These are phyloP conservation scores for Neonectria faginata DNA, from an alignment of 2,329 filamentous ascomycete species.

Conservation along the genomic window DNA sequence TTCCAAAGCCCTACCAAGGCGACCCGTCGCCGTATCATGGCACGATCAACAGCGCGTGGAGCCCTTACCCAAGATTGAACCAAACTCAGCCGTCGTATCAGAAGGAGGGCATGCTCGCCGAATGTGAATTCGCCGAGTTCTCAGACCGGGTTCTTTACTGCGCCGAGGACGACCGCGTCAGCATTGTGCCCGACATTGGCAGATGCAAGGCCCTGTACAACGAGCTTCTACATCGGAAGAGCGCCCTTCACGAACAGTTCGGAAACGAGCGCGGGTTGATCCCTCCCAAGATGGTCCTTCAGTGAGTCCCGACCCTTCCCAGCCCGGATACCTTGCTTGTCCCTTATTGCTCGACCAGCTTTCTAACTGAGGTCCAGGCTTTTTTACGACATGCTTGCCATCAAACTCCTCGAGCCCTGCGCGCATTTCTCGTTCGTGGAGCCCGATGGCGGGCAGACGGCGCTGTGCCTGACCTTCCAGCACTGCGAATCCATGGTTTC, in stretches of 20 bases:
- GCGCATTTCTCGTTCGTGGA: conserved; percentile 3
- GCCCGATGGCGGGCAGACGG: conserved; percentile 8
- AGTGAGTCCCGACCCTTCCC: conserved; percentile 13
- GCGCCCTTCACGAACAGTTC: not conserved
- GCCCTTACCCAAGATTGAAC: conserved; percentile 22
- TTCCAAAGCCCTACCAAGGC: not conserved
- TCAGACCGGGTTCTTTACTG: conserved; percentile 10
- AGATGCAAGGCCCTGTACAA: conserved; percentile 18
- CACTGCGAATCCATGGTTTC: conserved; percentile 34
- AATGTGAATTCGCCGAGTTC: conserved; percentile 20
- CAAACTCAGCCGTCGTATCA: conserved; percentile 10
- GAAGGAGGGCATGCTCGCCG: not conserved
- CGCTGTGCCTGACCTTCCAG: conserved; percentile 6
- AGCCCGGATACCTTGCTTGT: too few species aligned
- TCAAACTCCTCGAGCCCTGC: conserved; percentile 26
- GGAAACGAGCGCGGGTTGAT: conserved; percentile 10
- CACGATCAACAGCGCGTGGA: conserved; percentile 18
- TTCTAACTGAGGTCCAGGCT: conserved; percentile 13
- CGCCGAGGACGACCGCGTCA: not conserved
- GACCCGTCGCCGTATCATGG: not conserved
- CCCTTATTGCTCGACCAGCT: not conserved
- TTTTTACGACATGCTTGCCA: conserved; percentile 24
- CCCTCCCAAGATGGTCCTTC: conserved; percentile 20
- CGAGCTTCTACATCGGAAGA: conserved; percentile 7
- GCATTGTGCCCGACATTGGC: conserved; percentile 16